Evolutionary conservation across 2,329 filamentous ascomycete genomes (phyloP).

Genomic region (Geoglossum cookeanum): DNA sequence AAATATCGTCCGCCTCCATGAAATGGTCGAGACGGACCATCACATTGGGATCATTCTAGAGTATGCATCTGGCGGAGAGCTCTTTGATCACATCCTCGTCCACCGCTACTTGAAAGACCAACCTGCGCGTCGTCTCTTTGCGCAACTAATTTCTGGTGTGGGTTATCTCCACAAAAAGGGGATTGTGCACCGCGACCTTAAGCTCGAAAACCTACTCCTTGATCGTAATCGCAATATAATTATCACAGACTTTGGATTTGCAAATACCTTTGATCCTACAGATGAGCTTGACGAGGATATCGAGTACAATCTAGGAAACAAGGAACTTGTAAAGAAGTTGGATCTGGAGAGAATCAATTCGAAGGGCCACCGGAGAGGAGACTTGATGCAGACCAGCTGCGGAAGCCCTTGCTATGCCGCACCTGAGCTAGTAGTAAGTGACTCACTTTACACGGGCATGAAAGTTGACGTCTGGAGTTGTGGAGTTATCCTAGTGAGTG

Average conservation of each 20-base stretch:
- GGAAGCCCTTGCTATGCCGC: conserved; percentile 96
- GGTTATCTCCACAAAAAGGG: conserved; percentile 97
- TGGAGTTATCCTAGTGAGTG: conserved; percentile 81
- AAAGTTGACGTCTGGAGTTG: conserved; percentile 99
- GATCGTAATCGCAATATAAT: conserved; percentile 98
- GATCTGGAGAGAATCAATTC: conserved; percentile 64
- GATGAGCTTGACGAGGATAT: conserved; percentile 84
- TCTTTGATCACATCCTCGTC: conserved; percentile 96
- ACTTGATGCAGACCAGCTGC: conserved; percentile 98
- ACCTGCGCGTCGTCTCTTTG: conserved; percentile 75
- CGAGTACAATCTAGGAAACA: conserved; percentile 69
- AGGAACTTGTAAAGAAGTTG: conserved; percentile 70
- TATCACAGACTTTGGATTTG: conserved; percentile 98
- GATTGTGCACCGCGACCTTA: conserved; percentile 92
- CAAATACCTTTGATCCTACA: conserved; percentile 81
- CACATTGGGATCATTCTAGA: conserved; percentile 97
- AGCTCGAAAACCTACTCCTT: conserved; percentile 84
- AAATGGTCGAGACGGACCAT: conserved; percentile 95
- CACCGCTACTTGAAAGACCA: conserved; percentile 93
- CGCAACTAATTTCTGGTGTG: conserved; percentile 87
- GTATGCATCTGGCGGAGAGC: conserved; percentile 90
- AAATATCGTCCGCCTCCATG: conserved; percentile 90
- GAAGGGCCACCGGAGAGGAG: conserved; percentile 64
- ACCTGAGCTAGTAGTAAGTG: conserved; percentile 89
- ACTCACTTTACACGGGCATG: conserved; percentile 87